phyloP scores from a whole-genome alignment of 331 rosid species.

The Quercus lobata region DNA sequence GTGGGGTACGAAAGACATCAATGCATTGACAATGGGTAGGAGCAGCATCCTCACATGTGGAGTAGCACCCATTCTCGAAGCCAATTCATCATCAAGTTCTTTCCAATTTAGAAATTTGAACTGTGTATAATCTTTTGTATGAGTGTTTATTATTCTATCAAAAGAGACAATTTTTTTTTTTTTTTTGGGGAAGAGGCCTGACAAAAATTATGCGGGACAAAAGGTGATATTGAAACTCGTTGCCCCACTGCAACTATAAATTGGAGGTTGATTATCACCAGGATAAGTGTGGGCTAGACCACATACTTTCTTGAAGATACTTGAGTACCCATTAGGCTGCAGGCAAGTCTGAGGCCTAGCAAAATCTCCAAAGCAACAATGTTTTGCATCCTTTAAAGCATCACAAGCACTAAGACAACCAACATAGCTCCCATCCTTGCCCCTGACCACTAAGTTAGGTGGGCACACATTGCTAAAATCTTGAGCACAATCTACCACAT shows the following conservation, averaged over 20 bases:
- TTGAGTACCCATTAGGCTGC: slow-evolving; percentile 14
- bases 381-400: slow-evolving; percentile 15
- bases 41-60: too few relatives aligned
- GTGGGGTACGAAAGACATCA: too few relatives aligned
- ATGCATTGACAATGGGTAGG: too few relatives aligned
- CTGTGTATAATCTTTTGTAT: too few relatives aligned
- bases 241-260: slow-evolving; percentile 30
- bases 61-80: too few relatives aligned
- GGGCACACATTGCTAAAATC: slow-evolving; percentile 26
- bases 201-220: slow-evolving; percentile 14
- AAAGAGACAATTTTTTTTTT: too few relatives aligned
- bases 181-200: too few relatives aligned
- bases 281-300: slow-evolving; percentile 21
- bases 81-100: too few relatives aligned
- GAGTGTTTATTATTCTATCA: too few relatives aligned
- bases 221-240: slow-evolving; percentile 19
- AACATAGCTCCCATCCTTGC: background rate
- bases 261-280: slow-evolving; percentile 22
- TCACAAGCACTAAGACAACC: slow-evolving; percentile 11
- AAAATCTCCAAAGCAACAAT: slow-evolving; percentile 17
- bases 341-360: background rate
- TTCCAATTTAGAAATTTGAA: too few relatives aligned
- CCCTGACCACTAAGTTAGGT: background rate
- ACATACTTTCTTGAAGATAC: slow-evolving; percentile 16
- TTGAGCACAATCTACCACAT: slow-evolving; percentile 15